Base-by-base conservation (phyloP, 306 rosid genomes). In the Quercus cerris region DNA sequence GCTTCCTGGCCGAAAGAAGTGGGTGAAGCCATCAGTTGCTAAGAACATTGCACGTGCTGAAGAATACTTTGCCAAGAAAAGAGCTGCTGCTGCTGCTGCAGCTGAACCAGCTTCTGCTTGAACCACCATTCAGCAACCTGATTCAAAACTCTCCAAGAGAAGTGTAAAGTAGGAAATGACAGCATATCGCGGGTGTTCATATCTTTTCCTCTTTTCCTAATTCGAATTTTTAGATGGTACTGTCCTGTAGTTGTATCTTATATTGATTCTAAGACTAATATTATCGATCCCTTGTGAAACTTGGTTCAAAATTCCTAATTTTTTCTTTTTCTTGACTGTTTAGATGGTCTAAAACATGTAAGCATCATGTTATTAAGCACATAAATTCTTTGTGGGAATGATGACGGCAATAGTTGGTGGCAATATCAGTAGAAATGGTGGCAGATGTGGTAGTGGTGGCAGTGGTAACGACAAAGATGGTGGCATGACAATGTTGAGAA, bases 21-120 rank as follows among this genome's bases (percentile, higher is more conserved):
- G 98, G 99, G 93, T 95, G 27, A 93, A 95, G 81, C 94, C 98
- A 74, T 90, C 98, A 2, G 98, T 95, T 81, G 91, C 97, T 51
- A 95, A 93, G 80, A 95, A 93, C 87, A 83, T 88, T 25, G 99
- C 98, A 20, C 99, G 99, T 33, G 98, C 99, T 0, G 99, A 95
- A 0, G 98, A 95, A 81, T 93, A 93, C 88, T 95, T 93, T 18
- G 97, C 97, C 85, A 95, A 87, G 90, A 95, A 93, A 81, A 89
- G 89, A 30, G 97, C 92, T 18, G 85, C 89, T 12, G 81, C 91
- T 72, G 88, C 88, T 27, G 64, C 64, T 7, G 54, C 23, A 22
- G 62, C 90, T 20, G 93, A 90, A 27, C 75, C 87, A 35, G 77
- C 84, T 71, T 77, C 90, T 0, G 86, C 86, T 59, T 91, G 87